Conservation (phyloP, 164 flowering plant species). For the Chimonanthus praecox region DNA sequence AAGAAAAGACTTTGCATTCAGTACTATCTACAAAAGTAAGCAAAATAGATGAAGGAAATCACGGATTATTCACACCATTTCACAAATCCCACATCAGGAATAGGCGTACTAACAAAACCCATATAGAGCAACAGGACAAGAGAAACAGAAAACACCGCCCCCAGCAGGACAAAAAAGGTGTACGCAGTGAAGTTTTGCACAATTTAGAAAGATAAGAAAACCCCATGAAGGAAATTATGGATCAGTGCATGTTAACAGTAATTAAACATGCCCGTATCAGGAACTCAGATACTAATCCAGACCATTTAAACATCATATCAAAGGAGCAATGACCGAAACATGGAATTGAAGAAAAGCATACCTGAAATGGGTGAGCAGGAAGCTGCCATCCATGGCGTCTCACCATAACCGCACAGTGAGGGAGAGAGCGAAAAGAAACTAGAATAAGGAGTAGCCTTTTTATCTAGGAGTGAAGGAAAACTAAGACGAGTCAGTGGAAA, state of each 20-base stretch:
- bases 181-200: background rate
- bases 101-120: background rate
- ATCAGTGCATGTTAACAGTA: too few species aligned
- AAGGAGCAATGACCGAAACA: too few species aligned
- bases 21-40: background rate
- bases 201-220: background rate
- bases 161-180: too few species aligned
- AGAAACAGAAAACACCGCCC: background rate
- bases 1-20: background rate
- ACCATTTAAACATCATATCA: background rate
- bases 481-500: background rate
- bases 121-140: background rate
- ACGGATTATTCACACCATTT: background rate
- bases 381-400: constrained; percentile 90
- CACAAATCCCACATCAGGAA: background rate
- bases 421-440: background rate
- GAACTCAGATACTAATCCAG: background rate
- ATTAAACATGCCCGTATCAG: background rate
- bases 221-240: background rate
- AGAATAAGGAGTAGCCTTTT: background rate
- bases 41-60: background rate
- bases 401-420: constrained; percentile 46
- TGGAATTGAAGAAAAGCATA: constrained; percentile 9
- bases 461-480: background rate
- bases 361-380: constrained; percentile 94